These are phyloP conservation scores for Chrysanthemum seticuspe DNA, from an alignment of 129 eudicot species.

Conservation along the genomic window DNA sequence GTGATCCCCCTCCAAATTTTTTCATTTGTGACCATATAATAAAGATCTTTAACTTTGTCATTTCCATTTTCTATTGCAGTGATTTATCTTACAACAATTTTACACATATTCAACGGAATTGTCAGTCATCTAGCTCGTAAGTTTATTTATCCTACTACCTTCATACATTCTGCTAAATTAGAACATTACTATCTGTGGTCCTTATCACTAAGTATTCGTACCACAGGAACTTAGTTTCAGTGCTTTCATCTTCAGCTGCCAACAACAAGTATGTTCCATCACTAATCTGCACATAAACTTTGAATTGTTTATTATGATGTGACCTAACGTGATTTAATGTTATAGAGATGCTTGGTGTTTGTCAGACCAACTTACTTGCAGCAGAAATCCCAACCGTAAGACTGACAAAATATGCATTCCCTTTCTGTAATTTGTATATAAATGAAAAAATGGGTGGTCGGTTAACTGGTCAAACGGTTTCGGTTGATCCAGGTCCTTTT, in stretches of 20 bases:
- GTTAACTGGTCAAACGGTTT: no score
- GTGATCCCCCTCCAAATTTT: slow-evolving; percentile 17
- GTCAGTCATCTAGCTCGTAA: slow-evolving; percentile 58
- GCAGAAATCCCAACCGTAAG: slow-evolving; percentile 49
- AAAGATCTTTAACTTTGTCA: neutral
- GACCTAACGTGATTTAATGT: slow-evolving; percentile 6
- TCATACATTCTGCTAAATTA: neutral
- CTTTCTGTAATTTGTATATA: neutral
- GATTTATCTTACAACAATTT: slow-evolving; percentile 81
- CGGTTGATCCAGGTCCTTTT: no score
- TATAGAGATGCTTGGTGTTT: slow-evolving; percentile 67
- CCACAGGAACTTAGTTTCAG: slow-evolving; percentile 69
- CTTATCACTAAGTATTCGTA: slow-evolving; percentile 16
- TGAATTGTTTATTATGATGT: slow-evolving; percentile 6
- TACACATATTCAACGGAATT: slow-evolving; percentile 32
- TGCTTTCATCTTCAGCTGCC: slow-evolving; percentile 45
- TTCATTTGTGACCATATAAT: no score
- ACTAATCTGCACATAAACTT: slow-evolving; percentile 7
- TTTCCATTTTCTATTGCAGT: slow-evolving; percentile 33
- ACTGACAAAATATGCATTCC: slow-evolving; percentile 9
- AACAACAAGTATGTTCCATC: slow-evolving; percentile 48
- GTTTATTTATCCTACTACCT: slow-evolving; percentile 12
- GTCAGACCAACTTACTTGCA: slow-evolving; percentile 59
- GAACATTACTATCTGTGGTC: neutral
- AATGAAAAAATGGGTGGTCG: slow-evolving; percentile 1